A percentile compares a stretch with the other conserved stretches of the same genome.
Conservation (phyloP, 192 early-diverging fungal species). For the Rhizophagus clarus region DNA sequence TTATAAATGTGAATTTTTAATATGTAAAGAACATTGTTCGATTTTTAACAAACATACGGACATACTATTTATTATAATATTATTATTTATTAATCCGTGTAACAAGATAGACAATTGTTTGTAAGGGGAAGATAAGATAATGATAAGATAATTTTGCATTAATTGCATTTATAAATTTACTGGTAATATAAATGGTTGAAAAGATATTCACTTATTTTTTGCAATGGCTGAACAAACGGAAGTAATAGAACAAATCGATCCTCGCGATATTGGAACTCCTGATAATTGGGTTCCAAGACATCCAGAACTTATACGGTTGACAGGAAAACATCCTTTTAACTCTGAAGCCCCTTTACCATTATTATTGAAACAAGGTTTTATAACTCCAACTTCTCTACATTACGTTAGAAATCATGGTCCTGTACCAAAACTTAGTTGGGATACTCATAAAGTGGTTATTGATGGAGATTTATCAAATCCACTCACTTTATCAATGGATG, state of each 20-base stretch:
- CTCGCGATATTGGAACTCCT: conserved; percentile 47
- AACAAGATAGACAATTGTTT: neutral
- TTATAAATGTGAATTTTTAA: too few species aligned
- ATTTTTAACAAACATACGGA: too few species aligned
- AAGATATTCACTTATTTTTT: neutral
- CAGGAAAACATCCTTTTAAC: conserved; percentile 65
- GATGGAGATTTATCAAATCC: conserved; percentile 49
- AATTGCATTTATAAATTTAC: neutral
- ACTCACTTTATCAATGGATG: conserved; percentile 55
- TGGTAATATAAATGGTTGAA: neutral
- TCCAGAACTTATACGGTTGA: conserved; percentile 50
- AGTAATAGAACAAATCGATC: conserved; percentile 20
- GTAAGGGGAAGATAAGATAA: neutral
- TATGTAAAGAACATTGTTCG: too few species aligned
- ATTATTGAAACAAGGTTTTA: conserved; percentile 49
- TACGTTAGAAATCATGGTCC: conserved; percentile 74
- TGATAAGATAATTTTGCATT: neutral
- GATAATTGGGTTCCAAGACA: conserved; percentile 54
- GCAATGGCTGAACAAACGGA: neutral
- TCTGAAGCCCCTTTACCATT: conserved; percentile 49
- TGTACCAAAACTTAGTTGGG: conserved; percentile 56
- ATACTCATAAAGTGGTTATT: conserved; percentile 46
- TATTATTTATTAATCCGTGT: neutral
- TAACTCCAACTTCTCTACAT: conserved; percentile 63
- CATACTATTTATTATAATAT: too few species aligned